Evolutionary conservation across 2,329 filamentous ascomycete species (phyloP).

Genomic region (Colletotrichum echinochloae): DNA sequence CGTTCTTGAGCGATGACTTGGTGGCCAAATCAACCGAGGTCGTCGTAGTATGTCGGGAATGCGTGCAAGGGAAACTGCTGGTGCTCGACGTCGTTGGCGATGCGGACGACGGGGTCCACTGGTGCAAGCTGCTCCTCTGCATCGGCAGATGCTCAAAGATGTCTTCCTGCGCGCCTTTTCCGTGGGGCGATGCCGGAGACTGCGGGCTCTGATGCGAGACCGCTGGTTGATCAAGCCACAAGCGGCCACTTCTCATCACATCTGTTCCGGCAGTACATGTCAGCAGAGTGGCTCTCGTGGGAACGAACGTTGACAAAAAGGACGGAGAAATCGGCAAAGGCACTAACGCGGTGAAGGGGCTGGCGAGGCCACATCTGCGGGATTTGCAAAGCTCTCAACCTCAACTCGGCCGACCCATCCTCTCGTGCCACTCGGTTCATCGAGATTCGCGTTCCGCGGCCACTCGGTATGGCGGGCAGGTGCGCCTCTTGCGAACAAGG

Average conservation of each 20-base stretch:
- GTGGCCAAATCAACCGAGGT: conserved; percentile 57
- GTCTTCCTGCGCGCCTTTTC: conserved; percentile 48
- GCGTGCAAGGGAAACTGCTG: conserved; percentile 55
- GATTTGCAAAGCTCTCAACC: conserved; percentile 38
- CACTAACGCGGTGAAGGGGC: conserved; percentile 46
- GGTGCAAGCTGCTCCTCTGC: conserved; percentile 52
- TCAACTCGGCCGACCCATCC: conserved; percentile 39
- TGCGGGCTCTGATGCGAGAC: conserved; percentile 42
- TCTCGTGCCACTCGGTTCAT: conserved; percentile 11
- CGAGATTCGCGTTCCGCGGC: conserved; percentile 17
- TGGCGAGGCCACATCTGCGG: conserved; percentile 31
- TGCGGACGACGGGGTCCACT: conserved; percentile 57
- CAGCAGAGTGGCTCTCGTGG: background rate
- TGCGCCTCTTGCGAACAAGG: conserved; percentile 19
- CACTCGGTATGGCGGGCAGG: conserved; percentile 19
- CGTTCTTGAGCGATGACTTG: conserved; percentile 35
- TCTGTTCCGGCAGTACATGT: conserved; percentile 7
- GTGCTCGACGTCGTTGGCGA: conserved; percentile 55
- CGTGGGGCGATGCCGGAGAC: conserved; percentile 44
- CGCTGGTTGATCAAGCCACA: conserved; percentile 34
- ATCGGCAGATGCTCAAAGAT: conserved; percentile 53
- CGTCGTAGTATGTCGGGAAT: conserved; percentile 58
- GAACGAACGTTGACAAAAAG: background rate
- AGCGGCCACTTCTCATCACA: conserved; percentile 39
- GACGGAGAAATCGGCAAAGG: conserved; percentile 36